Evolutionary conservation across 345 rosid genomes (phyloP).

Genomic region (Camelina hispida): DNA sequence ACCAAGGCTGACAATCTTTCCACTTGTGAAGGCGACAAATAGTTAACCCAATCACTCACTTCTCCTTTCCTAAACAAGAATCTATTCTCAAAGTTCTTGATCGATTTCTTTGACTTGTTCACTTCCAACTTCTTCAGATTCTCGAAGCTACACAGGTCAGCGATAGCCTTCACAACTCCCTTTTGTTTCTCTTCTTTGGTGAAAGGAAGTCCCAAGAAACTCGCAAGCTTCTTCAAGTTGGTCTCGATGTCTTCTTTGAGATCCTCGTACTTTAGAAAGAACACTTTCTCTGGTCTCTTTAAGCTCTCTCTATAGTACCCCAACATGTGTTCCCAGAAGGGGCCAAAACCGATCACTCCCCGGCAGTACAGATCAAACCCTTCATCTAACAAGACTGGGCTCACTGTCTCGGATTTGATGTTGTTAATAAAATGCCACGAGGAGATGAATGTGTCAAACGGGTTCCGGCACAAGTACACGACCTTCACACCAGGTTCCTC

Average conservation of each 20-base stretch:
- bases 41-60: conserved; percentile 57
- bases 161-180: conserved; percentile 47
- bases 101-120: conserved; percentile 52
- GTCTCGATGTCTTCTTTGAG: conserved; percentile 47
- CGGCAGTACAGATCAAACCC: conserved; percentile 52
- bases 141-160: conserved; percentile 55
- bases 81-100: conserved; percentile 51
- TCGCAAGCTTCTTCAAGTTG: conserved; percentile 47
- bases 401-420: conserved; percentile 33
- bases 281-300: conserved; percentile 50
- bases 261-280: conserved; percentile 56
- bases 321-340: conserved; percentile 60
- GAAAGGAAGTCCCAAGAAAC: conserved; percentile 53
- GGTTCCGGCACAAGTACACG: conserved; percentile 59
- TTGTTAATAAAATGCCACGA: conserved; percentile 51
- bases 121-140: conserved; percentile 51
- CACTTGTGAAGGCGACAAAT: conserved; percentile 51
- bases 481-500: conserved; percentile 40
- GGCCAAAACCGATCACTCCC: conserved; percentile 55
- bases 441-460: conserved; percentile 58
- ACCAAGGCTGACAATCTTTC: conserved; percentile 43
- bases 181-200: conserved; percentile 50
- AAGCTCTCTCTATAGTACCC: conserved; percentile 58
- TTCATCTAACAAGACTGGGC: conserved; percentile 48
- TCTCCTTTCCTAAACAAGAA: conserved; percentile 57